Conservation (phyloP, 805 yeast genomes). For the Lipomyces sp. region DNA sequence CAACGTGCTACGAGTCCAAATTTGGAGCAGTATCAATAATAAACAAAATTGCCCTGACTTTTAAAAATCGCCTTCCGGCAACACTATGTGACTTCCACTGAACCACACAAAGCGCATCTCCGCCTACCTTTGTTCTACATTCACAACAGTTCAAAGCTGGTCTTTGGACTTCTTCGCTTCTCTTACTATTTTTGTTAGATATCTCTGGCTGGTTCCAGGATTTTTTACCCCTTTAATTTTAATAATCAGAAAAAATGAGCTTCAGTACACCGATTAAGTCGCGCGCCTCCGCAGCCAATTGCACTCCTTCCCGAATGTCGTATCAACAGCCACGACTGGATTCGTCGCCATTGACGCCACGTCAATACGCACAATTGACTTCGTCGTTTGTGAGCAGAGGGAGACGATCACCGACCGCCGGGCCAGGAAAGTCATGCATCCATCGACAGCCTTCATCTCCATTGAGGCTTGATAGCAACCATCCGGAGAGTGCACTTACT, state of each 20-base stretch:
- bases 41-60: neutral
- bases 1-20: neutral
- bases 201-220: slow-evolving; percentile 31
- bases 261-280: slow-evolving; percentile 39
- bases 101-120: slow-evolving; percentile 5
- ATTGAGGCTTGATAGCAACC: slow-evolving; percentile 53
- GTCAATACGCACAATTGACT: slow-evolving; percentile 27
- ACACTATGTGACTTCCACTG: neutral
- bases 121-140: neutral
- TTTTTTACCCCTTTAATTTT: neutral
- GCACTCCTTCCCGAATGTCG: slow-evolving; percentile 33
- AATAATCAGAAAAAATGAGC: slow-evolving; percentile 19
- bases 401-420: slow-evolving; percentile 18
- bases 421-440: slow-evolving; percentile 24
- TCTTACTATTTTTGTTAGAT: slow-evolving; percentile 5
- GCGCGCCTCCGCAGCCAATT: slow-evolving; percentile 27
- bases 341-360: slow-evolving; percentile 30
- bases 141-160: slow-evolving; percentile 31
- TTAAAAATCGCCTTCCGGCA: too few relatives aligned
- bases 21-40: neutral
- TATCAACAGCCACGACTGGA: slow-evolving; percentile 39
- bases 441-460: slow-evolving; percentile 47
- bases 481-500: slow-evolving; percentile 49
- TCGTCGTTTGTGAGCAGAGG: slow-evolving; percentile 19
- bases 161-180: slow-evolving; percentile 31